phyloP scores from a whole-genome alignment of 768 basidiomycete genomes.

The Lyophyllum atratum region DNA sequence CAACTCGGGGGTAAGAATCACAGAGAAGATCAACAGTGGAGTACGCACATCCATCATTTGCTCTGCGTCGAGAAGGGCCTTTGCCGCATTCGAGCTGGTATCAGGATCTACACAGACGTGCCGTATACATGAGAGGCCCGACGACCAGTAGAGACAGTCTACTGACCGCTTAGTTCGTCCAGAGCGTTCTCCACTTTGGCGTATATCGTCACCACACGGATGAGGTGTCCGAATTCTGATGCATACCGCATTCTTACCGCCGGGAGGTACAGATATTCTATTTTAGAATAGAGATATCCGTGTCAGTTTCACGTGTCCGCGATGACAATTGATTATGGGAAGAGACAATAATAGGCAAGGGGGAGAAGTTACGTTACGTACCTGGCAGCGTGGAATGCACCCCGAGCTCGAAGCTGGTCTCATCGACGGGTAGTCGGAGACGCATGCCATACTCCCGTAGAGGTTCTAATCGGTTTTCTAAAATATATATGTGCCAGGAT shows the following conservation, averaged over 20 bases:
- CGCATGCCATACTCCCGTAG: constrained; percentile 47
- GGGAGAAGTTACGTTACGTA: constrained; percentile 28
- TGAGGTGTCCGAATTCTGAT: constrained; percentile 77
- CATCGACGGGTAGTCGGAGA: constrained; percentile 77
- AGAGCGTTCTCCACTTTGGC: constrained; percentile 59
- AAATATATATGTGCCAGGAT: constrained; percentile 46
- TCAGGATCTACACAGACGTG: constrained; percentile 33
- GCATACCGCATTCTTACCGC: constrained; percentile 60
- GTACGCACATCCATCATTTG: constrained; percentile 45
- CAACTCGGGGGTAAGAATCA: not conserved
- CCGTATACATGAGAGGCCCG: not conserved
- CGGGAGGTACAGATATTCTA: constrained; percentile 71
- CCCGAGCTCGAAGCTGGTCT: constrained; percentile 77
- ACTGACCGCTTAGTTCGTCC: constrained; percentile 51
- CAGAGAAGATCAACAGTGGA: constrained; percentile 4
- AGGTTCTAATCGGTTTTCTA: constrained; percentile 43
- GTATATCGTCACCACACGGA: constrained; percentile 68
- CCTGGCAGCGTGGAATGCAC: constrained; percentile 57
- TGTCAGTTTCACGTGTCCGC: constrained; percentile 12
- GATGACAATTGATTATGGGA: constrained; percentile 1
- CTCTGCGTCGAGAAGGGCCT: constrained; percentile 41
- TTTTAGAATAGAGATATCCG: constrained; percentile 15
- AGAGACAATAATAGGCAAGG: constrained; percentile 2
- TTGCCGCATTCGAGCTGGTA: constrained; percentile 32
- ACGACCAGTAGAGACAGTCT: constrained; percentile 11